These are phyloP conservation scores for Lepiota venenata DNA, from an alignment of 768 basidiomycete genomes.

Conservation along the genomic window DNA sequence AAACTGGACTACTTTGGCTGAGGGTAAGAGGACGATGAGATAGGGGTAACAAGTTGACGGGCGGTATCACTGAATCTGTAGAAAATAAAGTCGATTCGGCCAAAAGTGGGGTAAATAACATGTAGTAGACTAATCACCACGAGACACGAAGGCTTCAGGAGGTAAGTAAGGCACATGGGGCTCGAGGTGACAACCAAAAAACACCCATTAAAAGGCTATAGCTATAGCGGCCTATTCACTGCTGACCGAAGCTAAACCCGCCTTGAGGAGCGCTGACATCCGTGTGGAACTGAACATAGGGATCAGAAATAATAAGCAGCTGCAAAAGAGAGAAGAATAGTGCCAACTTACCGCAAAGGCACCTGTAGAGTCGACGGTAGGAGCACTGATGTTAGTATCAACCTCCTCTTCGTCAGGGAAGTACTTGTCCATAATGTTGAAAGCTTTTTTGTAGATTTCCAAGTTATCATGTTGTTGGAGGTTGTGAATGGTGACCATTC, in stretches of 20 bases:
- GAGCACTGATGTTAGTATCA: slow-evolving; percentile 76
- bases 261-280: slow-evolving; percentile 89
- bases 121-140: slow-evolving; percentile 7
- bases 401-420: slow-evolving; percentile 98
- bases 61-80: not conserved
- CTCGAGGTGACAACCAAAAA: slow-evolving; percentile 13
- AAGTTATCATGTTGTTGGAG: slow-evolving; percentile 99
- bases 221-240: slow-evolving; percentile 22
- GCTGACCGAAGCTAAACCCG: slow-evolving; percentile 91
- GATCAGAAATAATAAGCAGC: slow-evolving; percentile 7
- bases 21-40: not conserved
- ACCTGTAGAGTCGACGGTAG: slow-evolving; percentile 70
- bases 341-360: slow-evolving; percentile 62
- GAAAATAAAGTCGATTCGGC: slow-evolving; percentile 2
- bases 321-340: slow-evolving; percentile 10
- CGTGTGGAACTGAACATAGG: slow-evolving; percentile 63
- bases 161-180: not conserved
- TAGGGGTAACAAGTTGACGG: slow-evolving; percentile 12
- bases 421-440: slow-evolving; percentile 97
- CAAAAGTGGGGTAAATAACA: slow-evolving; percentile 1
- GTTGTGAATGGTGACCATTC: slow-evolving; percentile 98
- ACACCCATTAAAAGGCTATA: slow-evolving; percentile 1
- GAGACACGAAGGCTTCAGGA: not conserved
- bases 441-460: slow-evolving; percentile 99
- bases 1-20: not conserved